Conservation (phyloP, 176 grass and related monocot genomes). For the Alloteropsis semialata region DNA sequence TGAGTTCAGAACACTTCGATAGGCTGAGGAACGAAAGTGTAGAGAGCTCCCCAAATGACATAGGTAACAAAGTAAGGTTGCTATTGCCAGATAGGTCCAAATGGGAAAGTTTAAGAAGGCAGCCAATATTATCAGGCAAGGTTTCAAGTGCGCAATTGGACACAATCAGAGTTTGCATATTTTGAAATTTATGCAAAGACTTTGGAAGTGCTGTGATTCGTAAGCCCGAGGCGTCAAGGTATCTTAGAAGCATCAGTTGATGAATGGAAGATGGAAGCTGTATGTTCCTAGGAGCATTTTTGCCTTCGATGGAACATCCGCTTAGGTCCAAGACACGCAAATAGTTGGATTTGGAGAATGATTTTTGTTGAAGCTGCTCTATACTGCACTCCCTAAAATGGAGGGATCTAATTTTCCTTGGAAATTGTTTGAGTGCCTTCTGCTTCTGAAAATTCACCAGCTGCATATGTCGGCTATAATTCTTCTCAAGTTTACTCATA, state of each 20-base stretch:
- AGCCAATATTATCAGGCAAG: slow-evolving; percentile 24
- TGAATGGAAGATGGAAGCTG: slow-evolving; percentile 21
- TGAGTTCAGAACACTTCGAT: not conserved
- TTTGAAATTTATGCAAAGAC: slow-evolving; percentile 13
- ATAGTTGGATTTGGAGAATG: slow-evolving; percentile 22
- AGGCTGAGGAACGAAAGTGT: not conserved
- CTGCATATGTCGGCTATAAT: slow-evolving; percentile 30
- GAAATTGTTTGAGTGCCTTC: not conserved
- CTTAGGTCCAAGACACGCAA: slow-evolving; percentile 41
- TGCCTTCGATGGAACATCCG: not conserved
- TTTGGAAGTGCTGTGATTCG: slow-evolving; percentile 31
- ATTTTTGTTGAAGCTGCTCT: not conserved
- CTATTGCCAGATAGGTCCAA: slow-evolving; percentile 27
- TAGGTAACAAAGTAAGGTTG: not conserved
- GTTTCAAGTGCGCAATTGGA: slow-evolving; percentile 31
- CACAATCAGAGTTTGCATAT: slow-evolving; percentile 36
- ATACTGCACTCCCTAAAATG: not conserved
- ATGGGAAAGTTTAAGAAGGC: slow-evolving; percentile 26
- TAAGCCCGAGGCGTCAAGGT: slow-evolving; percentile 32
- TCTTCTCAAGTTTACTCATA: not conserved
- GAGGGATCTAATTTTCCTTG: slow-evolving; percentile 27
- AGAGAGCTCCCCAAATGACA: not conserved
- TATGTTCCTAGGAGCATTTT: not conserved
- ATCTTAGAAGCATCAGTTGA: slow-evolving; percentile 26
- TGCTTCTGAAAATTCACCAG: not conserved